Evolutionary conservation across 495 filamentous ascomycete genomes (phyloP).

Genomic region (Xylaria cubensis): DNA sequence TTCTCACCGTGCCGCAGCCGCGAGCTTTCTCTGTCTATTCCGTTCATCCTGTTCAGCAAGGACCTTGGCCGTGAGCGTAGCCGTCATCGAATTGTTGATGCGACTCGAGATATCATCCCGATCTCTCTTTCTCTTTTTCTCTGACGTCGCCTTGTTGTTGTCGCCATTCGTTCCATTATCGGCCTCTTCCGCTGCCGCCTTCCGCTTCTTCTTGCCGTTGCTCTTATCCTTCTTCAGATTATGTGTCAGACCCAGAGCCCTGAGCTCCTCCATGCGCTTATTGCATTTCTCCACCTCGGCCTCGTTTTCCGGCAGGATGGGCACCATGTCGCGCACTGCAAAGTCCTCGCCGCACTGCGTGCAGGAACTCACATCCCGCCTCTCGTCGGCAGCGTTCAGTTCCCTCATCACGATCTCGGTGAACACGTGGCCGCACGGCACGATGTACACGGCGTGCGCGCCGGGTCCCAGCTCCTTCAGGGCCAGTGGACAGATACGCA

Average conservation of each 20-base stretch:
- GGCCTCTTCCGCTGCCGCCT: constrained; percentile 47
- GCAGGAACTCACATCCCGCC: constrained; percentile 46
- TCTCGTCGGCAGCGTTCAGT: constrained; percentile 53
- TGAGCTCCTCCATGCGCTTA: constrained; percentile 68
- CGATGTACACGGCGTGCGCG: constrained; percentile 84
- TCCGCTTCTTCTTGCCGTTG: constrained; percentile 62
- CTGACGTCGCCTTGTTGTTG: constrained; percentile 27
- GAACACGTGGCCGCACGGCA: constrained; percentile 96
- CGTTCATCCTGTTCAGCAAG: constrained; percentile 82
- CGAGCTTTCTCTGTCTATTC: constrained; percentile 79
- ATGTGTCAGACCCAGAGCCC: constrained; percentile 77
- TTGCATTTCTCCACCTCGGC: constrained; percentile 73
- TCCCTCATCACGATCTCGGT: constrained; percentile 83
- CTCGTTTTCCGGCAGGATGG: constrained; percentile 76
- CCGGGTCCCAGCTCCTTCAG: constrained; percentile 81
- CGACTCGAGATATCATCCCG: constrained; percentile 45
- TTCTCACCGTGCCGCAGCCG: constrained; percentile 26
- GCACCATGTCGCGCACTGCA: constrained; percentile 76
- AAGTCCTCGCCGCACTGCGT: constrained; percentile 79
- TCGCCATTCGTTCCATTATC: constrained; percentile 28
- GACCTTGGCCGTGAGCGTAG: constrained; percentile 82
- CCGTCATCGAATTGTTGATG: constrained; percentile 88
- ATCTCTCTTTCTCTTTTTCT: constrained; percentile 37
- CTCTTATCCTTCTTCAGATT: constrained; percentile 91
- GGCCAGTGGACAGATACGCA: constrained; percentile 87